Evolutionary conservation across 148 eudicot genomes (phyloP), one percentile per base, ranked within the genome.

Genomic region (Rhododendron molle): DNA sequence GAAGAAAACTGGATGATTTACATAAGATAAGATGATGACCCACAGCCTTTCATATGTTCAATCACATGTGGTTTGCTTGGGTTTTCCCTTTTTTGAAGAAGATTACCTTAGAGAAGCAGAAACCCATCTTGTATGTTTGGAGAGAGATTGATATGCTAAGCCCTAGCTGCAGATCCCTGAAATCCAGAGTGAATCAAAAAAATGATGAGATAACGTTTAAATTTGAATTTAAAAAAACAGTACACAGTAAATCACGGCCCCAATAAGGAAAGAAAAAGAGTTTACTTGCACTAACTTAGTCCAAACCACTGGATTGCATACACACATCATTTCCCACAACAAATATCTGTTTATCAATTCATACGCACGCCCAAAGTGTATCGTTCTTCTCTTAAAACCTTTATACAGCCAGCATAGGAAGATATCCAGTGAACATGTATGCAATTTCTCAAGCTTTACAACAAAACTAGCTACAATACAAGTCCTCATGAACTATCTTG

Each of bases 81-180:
- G 43, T 9, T 76, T 65, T 5, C 71, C 71, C 3, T 50, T 72
- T 46, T 30, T 34, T 43, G 16, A 5, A 23, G 71, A 46, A 69
- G 26, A 72, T 79, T 87, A 87, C 88, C 88, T 72, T 85, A 84
- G 79, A 18, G 30, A 84, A 84, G 81, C 88, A 87, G 84, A 62
- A 73, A 28, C 88, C 88, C 88, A 87, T 87, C 83, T 87, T 80
- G 15, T 13, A 30, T 40, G 28, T 13, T 38, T 28, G 60, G 85
- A 43, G 62, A 77, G 7, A 83, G 43, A 20, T 62, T 56, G 77
- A 32, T 83, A 30, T 49, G 65, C 85, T 7, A 78, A 65, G 49
- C 30, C 83, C 71, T 50, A 65, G 56, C 76, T 32, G 80, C 83
- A 32, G 83, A 77, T 36, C 23, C 85, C 83, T 50, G 88, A 76